Conservation (phyloP, 2,329 filamentous ascomycete genomes). For the Cladophialophora bantiana region DNA sequence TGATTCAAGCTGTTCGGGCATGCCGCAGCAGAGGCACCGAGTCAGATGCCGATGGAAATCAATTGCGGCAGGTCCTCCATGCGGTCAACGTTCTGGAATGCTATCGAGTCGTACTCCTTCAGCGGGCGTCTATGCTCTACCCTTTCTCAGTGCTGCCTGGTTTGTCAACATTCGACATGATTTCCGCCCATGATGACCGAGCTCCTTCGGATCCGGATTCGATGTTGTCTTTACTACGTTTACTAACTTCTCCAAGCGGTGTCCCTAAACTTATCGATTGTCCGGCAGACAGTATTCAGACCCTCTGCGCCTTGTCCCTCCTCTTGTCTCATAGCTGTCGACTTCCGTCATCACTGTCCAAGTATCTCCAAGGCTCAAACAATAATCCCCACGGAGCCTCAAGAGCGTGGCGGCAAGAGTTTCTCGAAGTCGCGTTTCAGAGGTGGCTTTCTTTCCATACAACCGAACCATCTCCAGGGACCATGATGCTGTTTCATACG, state of each 20-base stretch:
- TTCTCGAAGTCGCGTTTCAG: slow-evolving; percentile 15
- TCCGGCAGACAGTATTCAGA: not conserved
- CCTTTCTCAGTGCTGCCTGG: not conserved
- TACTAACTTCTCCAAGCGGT: not conserved
- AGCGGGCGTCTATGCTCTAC: slow-evolving; percentile 8
- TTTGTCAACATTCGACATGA: too few relatives aligned
- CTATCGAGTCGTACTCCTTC: slow-evolving; percentile 23
- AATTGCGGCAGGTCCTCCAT: not conserved
- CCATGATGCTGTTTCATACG: slow-evolving; percentile 11
- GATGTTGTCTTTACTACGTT: not conserved
- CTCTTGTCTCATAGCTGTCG: slow-evolving; percentile 5
- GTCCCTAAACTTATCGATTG: not conserved
- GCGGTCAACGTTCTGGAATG: slow-evolving; percentile 15
- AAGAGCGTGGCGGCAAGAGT: slow-evolving; percentile 8
- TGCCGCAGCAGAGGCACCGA: not conserved
- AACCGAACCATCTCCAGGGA: not conserved
- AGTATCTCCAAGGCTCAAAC: not conserved
- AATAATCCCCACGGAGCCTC: not conserved
- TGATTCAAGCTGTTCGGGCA: slow-evolving; percentile 2
- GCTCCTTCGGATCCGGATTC: not conserved
- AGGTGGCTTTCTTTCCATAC: slow-evolving; percentile 13
- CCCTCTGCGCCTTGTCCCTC: slow-evolving; percentile 8
- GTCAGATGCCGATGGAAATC: too few relatives aligned
- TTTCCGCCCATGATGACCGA: too few relatives aligned
- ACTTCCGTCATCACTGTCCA: slow-evolving; percentile 3